These are phyloP conservation scores for Zea luxurians DNA, from an alignment of 176 grass and related monocot species.

Conservation along the genomic window DNA sequence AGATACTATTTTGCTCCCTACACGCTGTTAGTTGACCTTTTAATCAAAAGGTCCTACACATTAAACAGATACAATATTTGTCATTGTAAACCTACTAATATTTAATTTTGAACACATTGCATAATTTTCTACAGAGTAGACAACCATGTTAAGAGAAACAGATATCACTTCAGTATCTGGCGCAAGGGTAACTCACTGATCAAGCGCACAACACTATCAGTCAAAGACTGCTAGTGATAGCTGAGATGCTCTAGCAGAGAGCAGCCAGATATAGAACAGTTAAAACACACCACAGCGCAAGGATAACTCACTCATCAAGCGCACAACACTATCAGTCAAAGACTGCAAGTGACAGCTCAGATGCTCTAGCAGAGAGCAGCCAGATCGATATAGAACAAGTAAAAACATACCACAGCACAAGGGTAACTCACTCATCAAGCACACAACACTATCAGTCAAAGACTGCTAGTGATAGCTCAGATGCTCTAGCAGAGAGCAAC, in stretches of 20 bases:
- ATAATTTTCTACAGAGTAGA: not conserved
- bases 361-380: slow-evolving; percentile 52
- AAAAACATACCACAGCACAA: slow-evolving; percentile 39
- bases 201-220: slow-evolving; percentile 8
- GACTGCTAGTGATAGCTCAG: not conserved
- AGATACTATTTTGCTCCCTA: not conserved
- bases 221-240: slow-evolving; percentile 32
- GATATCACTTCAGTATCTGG: not conserved
- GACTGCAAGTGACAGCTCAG: not conserved
- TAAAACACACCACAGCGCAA: slow-evolving; percentile 40
- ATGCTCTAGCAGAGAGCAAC: slow-evolving; percentile 52
- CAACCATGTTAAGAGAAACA: not conserved
- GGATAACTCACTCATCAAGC: too few species aligned
- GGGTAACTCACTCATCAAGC: too few species aligned
- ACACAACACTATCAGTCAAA: too few species aligned
- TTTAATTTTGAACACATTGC: not conserved
- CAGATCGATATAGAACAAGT: slow-evolving; percentile 29
- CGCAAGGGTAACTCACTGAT: not conserved
- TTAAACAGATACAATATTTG: not conserved
- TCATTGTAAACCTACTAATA: not conserved
- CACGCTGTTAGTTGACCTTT: not conserved
- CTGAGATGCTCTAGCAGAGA: slow-evolving; percentile 47
- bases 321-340: too few species aligned
- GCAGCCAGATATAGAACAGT: slow-evolving; percentile 42
- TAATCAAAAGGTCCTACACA: not conserved